Conservation (phyloP, 331 rosid species). For the Phaseolus coccineus region DNA sequence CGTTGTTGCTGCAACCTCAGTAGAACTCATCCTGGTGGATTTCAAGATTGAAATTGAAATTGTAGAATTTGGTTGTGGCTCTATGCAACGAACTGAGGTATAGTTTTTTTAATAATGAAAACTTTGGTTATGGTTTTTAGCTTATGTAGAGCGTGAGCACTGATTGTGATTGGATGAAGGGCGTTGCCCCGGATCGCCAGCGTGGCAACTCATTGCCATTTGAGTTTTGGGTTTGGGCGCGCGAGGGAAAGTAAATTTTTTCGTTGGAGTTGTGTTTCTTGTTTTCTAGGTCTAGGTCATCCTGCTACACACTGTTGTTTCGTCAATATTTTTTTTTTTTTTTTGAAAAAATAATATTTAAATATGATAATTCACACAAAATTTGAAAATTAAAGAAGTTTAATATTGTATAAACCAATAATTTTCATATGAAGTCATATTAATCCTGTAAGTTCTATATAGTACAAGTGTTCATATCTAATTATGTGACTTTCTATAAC, state of each 20-base stretch:
- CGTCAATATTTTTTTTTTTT: no score
- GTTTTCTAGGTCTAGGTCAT: no score
- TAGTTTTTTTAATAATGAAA: not conserved
- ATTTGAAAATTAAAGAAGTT: no score
- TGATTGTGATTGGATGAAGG: constrained; percentile 22
- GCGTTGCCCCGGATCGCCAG: constrained; percentile 50
- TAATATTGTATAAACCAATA: no score
- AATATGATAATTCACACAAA: no score
- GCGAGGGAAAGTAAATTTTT: constrained; percentile 44
- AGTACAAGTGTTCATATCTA: no score
- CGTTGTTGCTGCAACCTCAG: constrained; percentile 23
- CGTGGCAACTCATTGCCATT: constrained; percentile 38
- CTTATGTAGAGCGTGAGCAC: constrained; percentile 31
- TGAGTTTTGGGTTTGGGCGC: constrained; percentile 4
- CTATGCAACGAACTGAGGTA: not conserved
- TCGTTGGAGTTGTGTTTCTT: no score
- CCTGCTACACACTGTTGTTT: no score
- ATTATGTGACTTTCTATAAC: no score
- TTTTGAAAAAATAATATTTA: no score
- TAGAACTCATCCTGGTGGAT: constrained; percentile 35
- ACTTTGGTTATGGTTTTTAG: fast-evolving
- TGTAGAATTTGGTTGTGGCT: not conserved
- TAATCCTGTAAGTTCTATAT: no score
- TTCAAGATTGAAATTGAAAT: not conserved
- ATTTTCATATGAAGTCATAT: no score